These are phyloP conservation scores for Aspergillus leporis DNA, from an alignment of 495 filamentous ascomycete species.

Conservation along the genomic window DNA sequence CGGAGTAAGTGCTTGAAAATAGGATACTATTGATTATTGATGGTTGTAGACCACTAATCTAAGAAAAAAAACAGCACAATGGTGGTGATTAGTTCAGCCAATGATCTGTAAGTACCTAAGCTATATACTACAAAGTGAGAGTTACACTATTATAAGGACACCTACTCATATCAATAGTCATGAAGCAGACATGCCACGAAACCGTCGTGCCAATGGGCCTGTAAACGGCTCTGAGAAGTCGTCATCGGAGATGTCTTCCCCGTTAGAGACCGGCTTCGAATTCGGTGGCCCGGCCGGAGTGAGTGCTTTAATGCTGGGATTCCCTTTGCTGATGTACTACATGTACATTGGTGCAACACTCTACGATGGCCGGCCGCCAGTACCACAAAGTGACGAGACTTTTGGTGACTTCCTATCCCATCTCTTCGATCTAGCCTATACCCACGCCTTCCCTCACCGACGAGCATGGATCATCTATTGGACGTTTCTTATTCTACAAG, in stretches of 20 bases:
- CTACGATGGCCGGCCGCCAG: constrained; percentile 78
- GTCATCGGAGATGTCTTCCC: not conserved
- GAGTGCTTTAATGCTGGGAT: constrained; percentile 76
- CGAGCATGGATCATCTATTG: constrained; percentile 87
- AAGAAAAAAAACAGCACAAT: not conserved
- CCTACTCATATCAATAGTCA: not conserved
- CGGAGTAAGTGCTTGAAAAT: no score
- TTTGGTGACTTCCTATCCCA: constrained; percentile 63
- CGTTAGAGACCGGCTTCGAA: constrained; percentile 57
- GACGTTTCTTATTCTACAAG: constrained; percentile 77
- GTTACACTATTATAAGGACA: not conserved
- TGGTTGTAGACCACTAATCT: no score
- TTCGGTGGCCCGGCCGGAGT: constrained; percentile 83
- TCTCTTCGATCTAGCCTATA: constrained; percentile 65
- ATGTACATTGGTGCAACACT: constrained; percentile 94
- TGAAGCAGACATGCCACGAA: not conserved
- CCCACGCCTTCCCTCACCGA: constrained; percentile 70
- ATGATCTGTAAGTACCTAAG: not conserved
- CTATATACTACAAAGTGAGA: not conserved
- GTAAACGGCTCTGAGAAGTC: not conserved
- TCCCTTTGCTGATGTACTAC: constrained; percentile 92
- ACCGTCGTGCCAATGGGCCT: not conserved
- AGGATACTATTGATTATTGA: no score
- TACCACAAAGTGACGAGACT: constrained; percentile 58
- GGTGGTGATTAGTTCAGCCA: not conserved